Evolutionary conservation across 164 flowering plant species (phyloP).

Genomic region (Buxus sempervirens): DNA sequence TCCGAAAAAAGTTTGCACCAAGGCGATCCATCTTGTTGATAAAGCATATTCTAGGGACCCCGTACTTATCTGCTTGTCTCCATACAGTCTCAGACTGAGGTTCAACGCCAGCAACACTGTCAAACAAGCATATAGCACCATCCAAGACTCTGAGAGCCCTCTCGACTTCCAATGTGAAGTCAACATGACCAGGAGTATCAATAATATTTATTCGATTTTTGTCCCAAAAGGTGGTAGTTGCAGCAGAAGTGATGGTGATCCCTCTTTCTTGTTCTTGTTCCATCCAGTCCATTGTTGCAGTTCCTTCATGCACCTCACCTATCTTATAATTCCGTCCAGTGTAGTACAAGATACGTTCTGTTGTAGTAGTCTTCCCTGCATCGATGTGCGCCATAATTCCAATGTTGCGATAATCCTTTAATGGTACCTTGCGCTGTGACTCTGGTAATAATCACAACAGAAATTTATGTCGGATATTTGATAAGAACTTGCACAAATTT

Average conservation of each 20-base stretch:
- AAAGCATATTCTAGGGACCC: slow-evolving; percentile 94
- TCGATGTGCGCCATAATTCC: slow-evolving; percentile 99
- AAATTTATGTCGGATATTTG: background rate
- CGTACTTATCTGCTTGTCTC: slow-evolving; percentile 97
- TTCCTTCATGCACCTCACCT: slow-evolving; percentile 96
- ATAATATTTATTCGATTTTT: slow-evolving; percentile 88
- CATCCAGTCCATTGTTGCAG: slow-evolving; percentile 99
- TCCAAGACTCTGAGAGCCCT: slow-evolving; percentile 95
- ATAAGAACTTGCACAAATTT: background rate
- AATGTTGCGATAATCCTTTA: slow-evolving; percentile 84
- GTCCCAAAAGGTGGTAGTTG: slow-evolving; percentile 92
- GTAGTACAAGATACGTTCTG: slow-evolving; percentile 80
- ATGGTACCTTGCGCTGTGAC: slow-evolving; percentile 54
- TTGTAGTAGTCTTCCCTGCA: slow-evolving; percentile 97
- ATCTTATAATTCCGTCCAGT: slow-evolving; percentile 96
- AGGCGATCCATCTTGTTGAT: slow-evolving; percentile 98
- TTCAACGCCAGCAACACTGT: slow-evolving; percentile 98
- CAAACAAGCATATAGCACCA: slow-evolving; percentile 93
- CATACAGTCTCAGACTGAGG: slow-evolving; percentile 98
- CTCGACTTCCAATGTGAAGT: slow-evolving; percentile 97
- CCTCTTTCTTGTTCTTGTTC: slow-evolving; percentile 99
- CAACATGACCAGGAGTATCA: slow-evolving; percentile 98
- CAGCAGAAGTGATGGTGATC: slow-evolving; percentile 95
- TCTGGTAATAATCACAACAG: slow-evolving; percentile 34
- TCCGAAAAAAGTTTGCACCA: slow-evolving; percentile 91